Percentiles rank a stretch among this genome's conserved stretches.
These are phyloP conservation scores for Linaria vulgaris DNA, from an alignment of 257 asterid genomes.

Conservation along the genomic window DNA sequence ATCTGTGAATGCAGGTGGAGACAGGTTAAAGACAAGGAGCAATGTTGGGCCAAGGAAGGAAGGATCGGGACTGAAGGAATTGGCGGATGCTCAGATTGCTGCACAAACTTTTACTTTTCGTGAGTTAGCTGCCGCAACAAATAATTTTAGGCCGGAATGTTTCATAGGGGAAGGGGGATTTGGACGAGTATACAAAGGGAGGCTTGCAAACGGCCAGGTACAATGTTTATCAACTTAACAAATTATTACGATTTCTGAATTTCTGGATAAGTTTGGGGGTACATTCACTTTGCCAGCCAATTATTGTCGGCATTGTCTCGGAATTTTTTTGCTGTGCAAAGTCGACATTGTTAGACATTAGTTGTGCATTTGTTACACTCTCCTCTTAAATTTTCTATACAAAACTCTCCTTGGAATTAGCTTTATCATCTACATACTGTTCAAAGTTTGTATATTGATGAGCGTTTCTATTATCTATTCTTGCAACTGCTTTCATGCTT, in stretches of 20 bases:
- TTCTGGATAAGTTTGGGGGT: background rate
- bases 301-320: no score
- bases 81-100: slow-evolving; percentile 78
- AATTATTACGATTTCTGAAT: background rate
- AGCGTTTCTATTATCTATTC: no score
- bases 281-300: background rate
- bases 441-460: no score
- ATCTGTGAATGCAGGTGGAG: slow-evolving; percentile 55
- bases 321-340: background rate
- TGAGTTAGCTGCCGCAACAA: slow-evolving; percentile 87
- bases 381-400: no score
- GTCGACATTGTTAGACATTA: background rate
- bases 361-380: background rate
- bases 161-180: slow-evolving; percentile 98
- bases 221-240: slow-evolving; percentile 2
- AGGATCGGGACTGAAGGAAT: slow-evolving; percentile 48
- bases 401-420: no score
- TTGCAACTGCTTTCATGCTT: no score
- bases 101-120: slow-evolving; percentile 96
- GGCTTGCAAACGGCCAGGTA: slow-evolving; percentile 83
- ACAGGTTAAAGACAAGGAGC: slow-evolving; percentile 69
- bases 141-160: slow-evolving; percentile 81
- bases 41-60: slow-evolving; percentile 57
- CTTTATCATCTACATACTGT: no score
- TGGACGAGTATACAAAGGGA: slow-evolving; percentile 88